Conservation (phyloP, 495 filamentous ascomycete species). For the Choiromyces venosus region DNA sequence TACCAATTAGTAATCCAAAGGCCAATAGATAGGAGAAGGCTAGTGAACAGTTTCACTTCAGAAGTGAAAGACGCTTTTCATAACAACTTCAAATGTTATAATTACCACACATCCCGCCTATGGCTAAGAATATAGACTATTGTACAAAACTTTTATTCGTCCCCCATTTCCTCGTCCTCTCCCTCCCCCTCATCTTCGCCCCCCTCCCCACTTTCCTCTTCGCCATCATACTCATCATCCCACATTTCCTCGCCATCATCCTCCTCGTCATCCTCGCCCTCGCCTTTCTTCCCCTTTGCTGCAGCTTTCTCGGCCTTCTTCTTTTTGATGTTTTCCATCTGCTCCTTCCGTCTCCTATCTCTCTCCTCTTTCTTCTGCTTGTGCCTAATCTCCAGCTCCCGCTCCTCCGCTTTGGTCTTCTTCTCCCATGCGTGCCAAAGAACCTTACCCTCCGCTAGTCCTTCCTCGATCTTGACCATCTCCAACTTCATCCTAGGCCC, state of each 20-base stretch:
- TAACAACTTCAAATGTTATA: not conserved
- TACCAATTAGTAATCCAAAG: no score
- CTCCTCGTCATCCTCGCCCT: slow-evolving; percentile 53
- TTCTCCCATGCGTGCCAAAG: slow-evolving; percentile 95
- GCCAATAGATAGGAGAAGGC: not conserved
- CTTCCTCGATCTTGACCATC: slow-evolving; percentile 94
- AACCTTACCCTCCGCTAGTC: slow-evolving; percentile 79
- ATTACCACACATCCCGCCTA: not conserved
- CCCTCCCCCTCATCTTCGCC: slow-evolving; percentile 17
- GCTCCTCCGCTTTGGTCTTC: slow-evolving; percentile 72
- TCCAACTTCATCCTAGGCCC: slow-evolving; percentile 84
- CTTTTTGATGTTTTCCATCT: slow-evolving; percentile 80
- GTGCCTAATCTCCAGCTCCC: slow-evolving; percentile 73
- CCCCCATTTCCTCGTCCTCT: slow-evolving; percentile 24
- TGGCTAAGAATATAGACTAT: not conserved
- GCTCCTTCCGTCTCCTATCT: slow-evolving; percentile 69
- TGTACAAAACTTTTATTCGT: slow-evolving; percentile 22
- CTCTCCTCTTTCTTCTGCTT: slow-evolving; percentile 70
- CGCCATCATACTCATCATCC: slow-evolving; percentile 27
- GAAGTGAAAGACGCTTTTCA: not conserved
- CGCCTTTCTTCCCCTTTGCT: slow-evolving; percentile 55
- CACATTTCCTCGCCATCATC: slow-evolving; percentile 44
- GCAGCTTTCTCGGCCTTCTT: slow-evolving; percentile 61
- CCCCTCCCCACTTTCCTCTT: slow-evolving; percentile 4
- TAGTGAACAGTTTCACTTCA: not conserved